These are phyloP conservation scores for Saccharomycopsis oosterbeekiorum DNA, from an alignment of 805 yeast genomes.

Conservation along the genomic window DNA sequence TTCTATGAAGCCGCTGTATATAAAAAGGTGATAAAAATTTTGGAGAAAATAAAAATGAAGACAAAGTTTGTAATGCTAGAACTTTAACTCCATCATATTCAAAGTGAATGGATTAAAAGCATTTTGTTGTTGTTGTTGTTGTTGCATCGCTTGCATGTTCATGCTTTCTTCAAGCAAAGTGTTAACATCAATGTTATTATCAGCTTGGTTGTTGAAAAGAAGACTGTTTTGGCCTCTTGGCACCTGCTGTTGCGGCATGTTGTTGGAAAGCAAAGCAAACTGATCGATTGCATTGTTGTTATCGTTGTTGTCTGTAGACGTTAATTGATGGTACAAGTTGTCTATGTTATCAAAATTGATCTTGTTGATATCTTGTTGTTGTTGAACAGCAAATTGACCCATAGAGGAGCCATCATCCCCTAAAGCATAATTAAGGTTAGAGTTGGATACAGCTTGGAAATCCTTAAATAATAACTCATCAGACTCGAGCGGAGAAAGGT, in stretches of 20 bases:
- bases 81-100: background rate
- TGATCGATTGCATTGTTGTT: background rate
- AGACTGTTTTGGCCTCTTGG: background rate
- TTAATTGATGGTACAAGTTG: conserved; percentile 4
- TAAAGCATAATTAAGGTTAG: conserved; percentile 1
- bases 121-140: background rate
- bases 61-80: background rate
- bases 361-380: background rate
- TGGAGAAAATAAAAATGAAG: background rate
- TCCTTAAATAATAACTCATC: conserved; percentile 2
- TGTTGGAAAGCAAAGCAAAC: background rate
- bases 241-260: background rate
- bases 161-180: background rate
- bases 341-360: conserved; percentile 9
- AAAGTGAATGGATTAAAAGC: background rate
- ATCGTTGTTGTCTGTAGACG: background rate
- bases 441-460: background rate
- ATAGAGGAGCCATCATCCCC: background rate
- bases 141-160: background rate
- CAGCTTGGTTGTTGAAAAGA: background rate
- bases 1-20: background rate
- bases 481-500: conserved; percentile 15
- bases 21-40: background rate
- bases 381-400: background rate
- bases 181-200: background rate